phyloP scores from a whole-genome alignment of 2,329 filamentous ascomycete genomes.

The Phoma sp. region DNA sequence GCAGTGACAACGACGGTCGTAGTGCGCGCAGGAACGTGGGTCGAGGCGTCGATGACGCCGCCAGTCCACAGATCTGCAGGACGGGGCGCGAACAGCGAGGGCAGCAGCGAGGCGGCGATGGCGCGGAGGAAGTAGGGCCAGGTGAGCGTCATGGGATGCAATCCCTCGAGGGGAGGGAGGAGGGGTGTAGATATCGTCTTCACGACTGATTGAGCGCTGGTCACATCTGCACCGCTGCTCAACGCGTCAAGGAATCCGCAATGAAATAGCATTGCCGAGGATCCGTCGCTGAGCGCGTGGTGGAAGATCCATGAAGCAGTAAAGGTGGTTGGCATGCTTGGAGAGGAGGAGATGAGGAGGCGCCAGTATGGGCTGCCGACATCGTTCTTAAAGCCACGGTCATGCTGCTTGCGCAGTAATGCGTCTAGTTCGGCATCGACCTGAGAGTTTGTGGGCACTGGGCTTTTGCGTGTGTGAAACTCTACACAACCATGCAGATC shows the following conservation, averaged over 20 bases:
- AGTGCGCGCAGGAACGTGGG: conserved; percentile 6
- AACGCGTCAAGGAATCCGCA: conserved; percentile 49
- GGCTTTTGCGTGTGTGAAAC: conserved; percentile 34
- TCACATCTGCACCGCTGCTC: background rate
- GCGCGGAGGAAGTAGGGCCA: conserved; percentile 43
- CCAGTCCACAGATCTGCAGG: conserved; percentile 1
- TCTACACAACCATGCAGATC: conserved; percentile 48
- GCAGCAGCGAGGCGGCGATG: conserved; percentile 43
- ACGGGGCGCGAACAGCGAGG: background rate
- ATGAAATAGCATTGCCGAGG: conserved; percentile 55
- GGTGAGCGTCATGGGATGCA: conserved; percentile 50
- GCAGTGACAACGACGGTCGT: conserved; percentile 42
- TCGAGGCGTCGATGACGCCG: background rate
- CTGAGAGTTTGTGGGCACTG: conserved; percentile 25
- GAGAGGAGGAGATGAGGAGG: conserved; percentile 40
- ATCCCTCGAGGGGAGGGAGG: conserved; percentile 49
- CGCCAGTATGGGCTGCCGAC: conserved; percentile 52
- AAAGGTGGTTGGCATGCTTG: conserved; percentile 35
- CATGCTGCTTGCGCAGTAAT: conserved; percentile 51
- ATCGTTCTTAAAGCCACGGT: conserved; percentile 44
- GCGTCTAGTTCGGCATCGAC: conserved; percentile 51
- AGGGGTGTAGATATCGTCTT: conserved; percentile 31
- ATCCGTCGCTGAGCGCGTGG: conserved; percentile 56
- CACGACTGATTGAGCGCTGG: conserved; percentile 15
- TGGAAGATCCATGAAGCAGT: conserved; percentile 56